Conservation (phyloP, 164 flowering plant species). For the Tinospora cordifolia region DNA sequence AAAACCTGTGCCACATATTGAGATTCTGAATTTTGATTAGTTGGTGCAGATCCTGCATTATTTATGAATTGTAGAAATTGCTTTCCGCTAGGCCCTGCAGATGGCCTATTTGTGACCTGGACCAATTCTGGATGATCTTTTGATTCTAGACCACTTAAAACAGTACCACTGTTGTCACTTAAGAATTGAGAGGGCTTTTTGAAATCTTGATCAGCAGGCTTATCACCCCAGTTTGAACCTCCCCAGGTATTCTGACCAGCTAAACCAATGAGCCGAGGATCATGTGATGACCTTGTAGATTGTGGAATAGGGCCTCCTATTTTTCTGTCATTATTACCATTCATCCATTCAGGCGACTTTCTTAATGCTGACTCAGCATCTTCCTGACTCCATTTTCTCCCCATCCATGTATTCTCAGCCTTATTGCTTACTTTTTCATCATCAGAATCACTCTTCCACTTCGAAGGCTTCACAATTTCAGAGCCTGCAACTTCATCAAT, state of each 20-base stretch:
- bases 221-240: background rate
- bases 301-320: background rate
- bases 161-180: conserved; percentile 14
- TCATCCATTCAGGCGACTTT: conserved; percentile 5
- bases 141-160: conserved; percentile 12
- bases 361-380: background rate
- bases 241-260: background rate
- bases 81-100: conserved; percentile 9
- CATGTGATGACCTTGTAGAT: no score
- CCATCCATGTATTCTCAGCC: background rate
- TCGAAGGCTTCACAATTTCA: background rate
- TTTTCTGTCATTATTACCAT: background rate
- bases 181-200: conserved; percentile 5
- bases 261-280: no score
- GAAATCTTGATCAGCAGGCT: background rate
- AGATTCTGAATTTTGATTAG: conserved; percentile 19
- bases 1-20: conserved; percentile 11
- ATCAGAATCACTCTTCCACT: conserved; percentile 9
- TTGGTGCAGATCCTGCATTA: conserved; percentile 21
- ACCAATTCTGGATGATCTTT: conserved; percentile 21
- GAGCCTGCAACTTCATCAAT: conserved; percentile 5
- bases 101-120: conserved; percentile 5
- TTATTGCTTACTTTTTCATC: background rate
- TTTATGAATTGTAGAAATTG: conserved; percentile 3
- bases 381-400: background rate